Conservation (phyloP, 228 moss, liverwort and hornwort genomes). For the Sphagnum magellanicum region DNA sequence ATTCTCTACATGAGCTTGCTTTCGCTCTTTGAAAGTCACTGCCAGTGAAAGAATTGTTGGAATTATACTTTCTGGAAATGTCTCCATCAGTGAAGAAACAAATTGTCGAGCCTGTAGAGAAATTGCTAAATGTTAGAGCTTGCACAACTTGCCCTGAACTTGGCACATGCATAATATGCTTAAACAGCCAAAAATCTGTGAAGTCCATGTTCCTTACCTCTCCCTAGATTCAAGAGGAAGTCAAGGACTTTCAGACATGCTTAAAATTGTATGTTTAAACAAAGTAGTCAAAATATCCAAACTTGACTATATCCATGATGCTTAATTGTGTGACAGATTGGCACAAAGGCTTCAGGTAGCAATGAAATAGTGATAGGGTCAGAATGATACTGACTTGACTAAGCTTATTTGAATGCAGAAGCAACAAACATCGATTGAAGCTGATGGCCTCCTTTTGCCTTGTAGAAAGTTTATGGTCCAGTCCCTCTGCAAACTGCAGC, state of each 20-base stretch:
- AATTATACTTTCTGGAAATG: conserved; percentile 57
- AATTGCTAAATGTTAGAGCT: background rate
- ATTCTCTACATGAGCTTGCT: conserved; percentile 72
- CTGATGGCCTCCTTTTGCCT: conserved; percentile 84
- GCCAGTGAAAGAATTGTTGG: conserved; percentile 68
- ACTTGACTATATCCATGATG: too few species aligned
- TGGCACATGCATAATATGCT: too few species aligned
- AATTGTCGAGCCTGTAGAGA: conserved; percentile 60
- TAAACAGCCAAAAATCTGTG: too few species aligned
- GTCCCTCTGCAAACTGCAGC: conserved; percentile 73
- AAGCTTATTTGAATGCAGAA: conserved; percentile 83
- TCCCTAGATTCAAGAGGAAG: too few species aligned
- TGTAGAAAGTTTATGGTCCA: conserved; percentile 68
- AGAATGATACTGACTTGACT: conserved; percentile 45
- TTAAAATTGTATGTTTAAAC: too few species aligned
- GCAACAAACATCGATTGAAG: conserved; percentile 76
- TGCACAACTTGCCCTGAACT: too few species aligned
- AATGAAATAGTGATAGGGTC: too few species aligned
- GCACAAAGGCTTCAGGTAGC: too few species aligned
- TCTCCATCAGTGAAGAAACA: conserved; percentile 55
- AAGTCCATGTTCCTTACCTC: too few species aligned
- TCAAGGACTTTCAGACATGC: too few species aligned
- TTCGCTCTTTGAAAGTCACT: conserved; percentile 77
- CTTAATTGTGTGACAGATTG: too few species aligned
- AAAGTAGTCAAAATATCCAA: too few species aligned